These are phyloP conservation scores for Schizosaccharomyces osmophilus DNA, from an alignment of 805 yeast genomes.

Conservation along the genomic window DNA sequence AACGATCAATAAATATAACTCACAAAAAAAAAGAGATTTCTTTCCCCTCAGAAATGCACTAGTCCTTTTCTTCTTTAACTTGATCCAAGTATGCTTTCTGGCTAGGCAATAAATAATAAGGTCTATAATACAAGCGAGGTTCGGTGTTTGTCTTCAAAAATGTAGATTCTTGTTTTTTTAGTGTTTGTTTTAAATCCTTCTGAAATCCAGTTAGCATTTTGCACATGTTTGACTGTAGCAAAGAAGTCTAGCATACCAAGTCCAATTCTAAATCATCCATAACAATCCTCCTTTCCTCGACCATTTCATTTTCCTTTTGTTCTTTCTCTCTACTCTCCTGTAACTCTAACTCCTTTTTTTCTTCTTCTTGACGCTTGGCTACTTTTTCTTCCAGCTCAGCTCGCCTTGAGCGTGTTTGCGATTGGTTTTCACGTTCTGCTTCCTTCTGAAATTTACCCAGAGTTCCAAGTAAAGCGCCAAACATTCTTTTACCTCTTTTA, in stretches of 20 bases:
- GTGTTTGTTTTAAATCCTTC: background rate
- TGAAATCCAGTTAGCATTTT: background rate
- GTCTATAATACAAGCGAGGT: background rate
- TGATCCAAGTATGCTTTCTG: background rate
- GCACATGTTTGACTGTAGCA: too few relatives aligned
- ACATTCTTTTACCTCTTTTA: background rate
- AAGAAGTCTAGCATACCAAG: background rate
- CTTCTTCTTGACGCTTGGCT: background rate
- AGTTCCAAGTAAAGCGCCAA: background rate
- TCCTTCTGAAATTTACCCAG: background rate
- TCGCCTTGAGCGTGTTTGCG: background rate
- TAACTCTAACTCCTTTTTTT: background rate
- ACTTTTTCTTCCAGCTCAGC: background rate
- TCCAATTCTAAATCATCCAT: background rate
- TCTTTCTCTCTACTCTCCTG: background rate
- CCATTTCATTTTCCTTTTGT: background rate
- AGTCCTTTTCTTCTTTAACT: background rate
- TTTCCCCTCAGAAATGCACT: background rate
- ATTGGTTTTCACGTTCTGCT: background rate
- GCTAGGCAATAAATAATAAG: background rate
- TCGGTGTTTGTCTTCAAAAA: background rate
- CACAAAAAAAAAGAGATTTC: too few relatives aligned
- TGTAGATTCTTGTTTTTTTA: background rate
- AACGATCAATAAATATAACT: too few relatives aligned
- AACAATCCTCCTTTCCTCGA: background rate